Evolutionary conservation across 2,329 filamentous ascomycete species (phyloP).

Genomic region (Fusarium nanum): DNA sequence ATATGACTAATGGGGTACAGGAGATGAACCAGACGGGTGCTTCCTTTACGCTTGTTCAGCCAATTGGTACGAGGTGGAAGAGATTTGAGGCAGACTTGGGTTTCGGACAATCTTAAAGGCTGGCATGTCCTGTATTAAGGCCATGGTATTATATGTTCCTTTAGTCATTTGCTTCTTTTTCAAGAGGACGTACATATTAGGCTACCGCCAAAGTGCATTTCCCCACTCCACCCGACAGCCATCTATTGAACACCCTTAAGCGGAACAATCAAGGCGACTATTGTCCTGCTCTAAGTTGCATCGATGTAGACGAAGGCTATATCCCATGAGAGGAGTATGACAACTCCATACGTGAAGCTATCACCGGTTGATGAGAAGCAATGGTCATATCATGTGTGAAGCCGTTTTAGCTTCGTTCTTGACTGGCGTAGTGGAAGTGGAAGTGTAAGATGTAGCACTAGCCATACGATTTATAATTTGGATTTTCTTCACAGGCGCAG

Average conservation of each 20-base stretch:
- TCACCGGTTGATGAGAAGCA: not conserved
- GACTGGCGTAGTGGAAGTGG: not conserved
- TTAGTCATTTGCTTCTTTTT: not conserved
- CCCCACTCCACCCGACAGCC: no score
- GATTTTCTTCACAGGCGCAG: no score
- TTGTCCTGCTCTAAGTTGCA: no score
- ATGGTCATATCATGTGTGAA: not conserved
- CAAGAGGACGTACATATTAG: no score
- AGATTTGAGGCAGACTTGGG: slow-evolving; percentile 20
- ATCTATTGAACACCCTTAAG: no score
- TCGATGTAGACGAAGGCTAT: no score
- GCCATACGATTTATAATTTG: not conserved
- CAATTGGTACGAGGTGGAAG: slow-evolving; percentile 28
- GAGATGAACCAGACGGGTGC: slow-evolving; percentile 43
- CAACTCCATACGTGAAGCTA: not conserved
- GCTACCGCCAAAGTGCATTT: no score
- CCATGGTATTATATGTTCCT: rapidly evolving
- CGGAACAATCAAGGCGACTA: no score
- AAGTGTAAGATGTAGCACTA: not conserved
- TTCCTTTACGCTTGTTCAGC: slow-evolving; percentile 29
- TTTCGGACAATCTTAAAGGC: not conserved
- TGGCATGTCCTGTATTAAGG: not conserved
- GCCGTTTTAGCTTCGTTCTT: not conserved
- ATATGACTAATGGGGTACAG: slow-evolving; percentile 61
- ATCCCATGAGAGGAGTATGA: no score